Conservation (phyloP, 306 rosid genomes). For the Aeschynomene evenia region DNA sequence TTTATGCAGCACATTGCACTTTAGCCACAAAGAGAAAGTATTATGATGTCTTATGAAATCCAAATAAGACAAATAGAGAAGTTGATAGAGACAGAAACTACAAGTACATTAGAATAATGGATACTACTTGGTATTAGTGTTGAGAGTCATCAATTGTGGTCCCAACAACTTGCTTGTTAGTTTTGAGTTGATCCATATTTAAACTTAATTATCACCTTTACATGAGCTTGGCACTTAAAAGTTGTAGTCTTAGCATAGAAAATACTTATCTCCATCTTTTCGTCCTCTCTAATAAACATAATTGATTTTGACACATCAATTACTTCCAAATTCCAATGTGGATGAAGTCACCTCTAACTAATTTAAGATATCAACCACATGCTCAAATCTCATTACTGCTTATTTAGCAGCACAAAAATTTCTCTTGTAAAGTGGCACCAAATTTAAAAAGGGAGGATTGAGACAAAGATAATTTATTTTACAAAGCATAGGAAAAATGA, state of each 20-base stretch:
- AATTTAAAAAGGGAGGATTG: slow-evolving; percentile 25
- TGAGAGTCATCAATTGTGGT: slow-evolving; percentile 23
- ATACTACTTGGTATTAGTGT: slow-evolving; percentile 4
- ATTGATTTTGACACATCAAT: not conserved
- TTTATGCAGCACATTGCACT: slow-evolving; percentile 7
- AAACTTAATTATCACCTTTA: slow-evolving; percentile 18
- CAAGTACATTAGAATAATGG: not conserved
- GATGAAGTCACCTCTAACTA: slow-evolving; percentile 26
- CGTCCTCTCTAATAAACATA: slow-evolving; percentile 11
- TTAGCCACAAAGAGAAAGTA: not conserved
- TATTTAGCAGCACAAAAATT: slow-evolving; percentile 16
- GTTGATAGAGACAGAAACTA: slow-evolving; percentile 13
- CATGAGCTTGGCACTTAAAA: slow-evolving; percentile 31
- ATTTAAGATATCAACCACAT: slow-evolving; percentile 20
- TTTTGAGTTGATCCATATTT: slow-evolving; percentile 27
- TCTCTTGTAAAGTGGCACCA: slow-evolving; percentile 10
- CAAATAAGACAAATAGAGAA: slow-evolving; percentile 17
- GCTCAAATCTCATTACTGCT: slow-evolving; percentile 27
- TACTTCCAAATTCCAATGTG: slow-evolving; percentile 19
- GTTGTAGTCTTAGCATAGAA: slow-evolving; percentile 23
- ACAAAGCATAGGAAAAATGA: not conserved
- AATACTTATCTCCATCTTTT: slow-evolving; percentile 13
- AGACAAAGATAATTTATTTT: slow-evolving; percentile 23
- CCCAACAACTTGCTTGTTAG: slow-evolving; percentile 19
- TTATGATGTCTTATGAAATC: not conserved